phyloP scores from a whole-genome alignment of 495 filamentous ascomycete species.

The Massariosphaeria phaeospora region DNA sequence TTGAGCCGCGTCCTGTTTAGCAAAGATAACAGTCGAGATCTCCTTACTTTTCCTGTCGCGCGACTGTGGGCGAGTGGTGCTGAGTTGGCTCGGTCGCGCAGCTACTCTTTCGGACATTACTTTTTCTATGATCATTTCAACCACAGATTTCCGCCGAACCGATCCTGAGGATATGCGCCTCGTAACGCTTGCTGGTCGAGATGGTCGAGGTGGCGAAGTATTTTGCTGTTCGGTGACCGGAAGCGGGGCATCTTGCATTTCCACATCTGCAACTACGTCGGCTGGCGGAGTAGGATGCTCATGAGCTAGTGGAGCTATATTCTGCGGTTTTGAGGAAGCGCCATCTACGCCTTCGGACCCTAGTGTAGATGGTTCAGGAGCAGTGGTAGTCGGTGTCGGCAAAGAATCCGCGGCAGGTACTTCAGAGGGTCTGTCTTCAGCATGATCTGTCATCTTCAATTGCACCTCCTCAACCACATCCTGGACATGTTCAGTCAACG shows the following conservation, averaged over 20 bases:
- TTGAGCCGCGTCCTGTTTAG: constrained; percentile 47
- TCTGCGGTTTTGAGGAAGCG: constrained; percentile 5
- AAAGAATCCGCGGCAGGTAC: constrained; percentile 18
- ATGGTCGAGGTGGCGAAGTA: neutral
- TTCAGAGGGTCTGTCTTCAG: neutral
- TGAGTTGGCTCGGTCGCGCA: constrained; percentile 34
- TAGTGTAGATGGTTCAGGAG: constrained; percentile 9
- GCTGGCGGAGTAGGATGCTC: constrained; percentile 32
- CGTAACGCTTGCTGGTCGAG: constrained; percentile 52
- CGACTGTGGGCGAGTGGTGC: constrained; percentile 27
- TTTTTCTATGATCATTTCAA: constrained; percentile 63
- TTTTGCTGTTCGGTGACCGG: constrained; percentile 6
- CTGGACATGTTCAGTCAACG: constrained; percentile 20
- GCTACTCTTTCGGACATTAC: constrained; percentile 36
- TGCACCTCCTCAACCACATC: constrained; percentile 10
- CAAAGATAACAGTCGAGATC: constrained; percentile 76
- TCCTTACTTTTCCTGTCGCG: constrained; percentile 59
- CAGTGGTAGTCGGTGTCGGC: constrained; percentile 24
- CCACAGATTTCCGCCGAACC: constrained; percentile 66
- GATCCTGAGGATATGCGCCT: constrained; percentile 62
- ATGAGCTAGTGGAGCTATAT: constrained; percentile 1
- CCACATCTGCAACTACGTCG: constrained; percentile 31
- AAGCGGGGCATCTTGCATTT: constrained; percentile 30
- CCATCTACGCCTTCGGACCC: constrained; percentile 4
- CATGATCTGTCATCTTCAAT: neutral